Base-by-base conservation (phyloP, 495 filamentous ascomycete species). In the Aspergillus diversus region DNA sequence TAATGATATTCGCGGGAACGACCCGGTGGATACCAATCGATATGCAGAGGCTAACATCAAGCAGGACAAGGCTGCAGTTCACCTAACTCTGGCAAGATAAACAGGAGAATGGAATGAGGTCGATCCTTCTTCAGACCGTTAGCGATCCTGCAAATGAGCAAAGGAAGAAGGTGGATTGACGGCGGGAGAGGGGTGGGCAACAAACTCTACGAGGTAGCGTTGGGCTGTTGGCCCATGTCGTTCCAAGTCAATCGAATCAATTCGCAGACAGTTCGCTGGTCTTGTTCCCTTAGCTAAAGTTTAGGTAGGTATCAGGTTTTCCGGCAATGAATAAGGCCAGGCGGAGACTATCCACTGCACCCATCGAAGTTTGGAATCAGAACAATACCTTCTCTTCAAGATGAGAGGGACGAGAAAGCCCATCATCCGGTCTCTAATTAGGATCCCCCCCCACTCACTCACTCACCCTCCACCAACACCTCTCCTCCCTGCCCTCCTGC, bases 41-140 rank as follows among this genome's bases (percentile, higher is more conserved):
- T 54, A 17, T 50, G 48, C 48, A 50, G 17, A 50, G 48, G 15
- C 31, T 5, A 54, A 15, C 50, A 8, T 50, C 34, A 34, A 13
- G 51, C 51, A 54, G 13, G 51, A 54, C 11, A 54, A 54, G 27
- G 51, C 12, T 54, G 21, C 31, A 27, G 32, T 53, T 33, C 27
- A 32, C 50, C 21, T 27, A 27, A 27, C 21, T 27, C 21, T 0
- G 50, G 50, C 31, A 11, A 53, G 31, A 12, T 54, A 33, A 7
- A 15, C 51, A 54, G 11, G 51, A 54, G 31, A 33, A 33, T 33
- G 27, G 16, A 13, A 33, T 5, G 51, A 32, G 27, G 48, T 34
- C 34, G 58, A 54, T 54, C 49, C 35, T 17, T 51, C 59, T 61
- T 53, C 49, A 31, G 51, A 43, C 48, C 59, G 59, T 61, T 61